Base-by-base conservation (phyloP, 1,284 basidiomycete species). In the Leccinum fuscescens region DNA sequence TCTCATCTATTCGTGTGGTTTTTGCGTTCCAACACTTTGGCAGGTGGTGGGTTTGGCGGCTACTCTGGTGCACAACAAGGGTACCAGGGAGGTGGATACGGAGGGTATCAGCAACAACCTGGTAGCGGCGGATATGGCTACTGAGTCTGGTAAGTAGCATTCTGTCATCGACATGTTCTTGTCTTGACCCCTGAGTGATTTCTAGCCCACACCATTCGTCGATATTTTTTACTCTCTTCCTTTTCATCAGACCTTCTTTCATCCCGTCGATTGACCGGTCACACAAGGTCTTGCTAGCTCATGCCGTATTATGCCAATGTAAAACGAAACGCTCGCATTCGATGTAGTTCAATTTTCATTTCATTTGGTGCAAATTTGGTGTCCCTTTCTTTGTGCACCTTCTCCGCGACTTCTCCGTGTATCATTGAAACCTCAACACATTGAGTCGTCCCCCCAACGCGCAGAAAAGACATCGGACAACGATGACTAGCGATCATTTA, bases 1-100 rank as follows among this genome's bases (percentile, higher is more conserved):
- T 56, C 20, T 6, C 6, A 8, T 27, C 22, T 50, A 4, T 44
- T 8, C n/a, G 2, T 0, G 20, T 6, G 17, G 1, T 15, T 9
- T 35, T 17, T 53, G n/a, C 9, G 48, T 46, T 17, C 17, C 57
- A 39, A 72, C 7, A 4, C 14, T 20, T 42, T 0, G 3, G 1
- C 17, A 72, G 67, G 55, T 1, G 61, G 58, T 42, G 0, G 11
- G 5, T 72, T 33, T 48, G 63, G 61, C 54, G 53, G 53, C 12
- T 72, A 72, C 29, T 0, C 14, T 42, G 57, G 29, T 12, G 68
- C 49, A 57, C 71, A 62, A 35, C 69, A 68, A 44, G 71, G 71
- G 24, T 73, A 71, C 55, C 68, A 66, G 22, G 70, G 59, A 9
- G 63, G 65, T 8, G 68, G 62, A 58, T 70, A 72, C 17, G 0